These are phyloP conservation scores for Aleurites moluccanus DNA, from an alignment of 441 rosid genomes.

Conservation along the genomic window DNA sequence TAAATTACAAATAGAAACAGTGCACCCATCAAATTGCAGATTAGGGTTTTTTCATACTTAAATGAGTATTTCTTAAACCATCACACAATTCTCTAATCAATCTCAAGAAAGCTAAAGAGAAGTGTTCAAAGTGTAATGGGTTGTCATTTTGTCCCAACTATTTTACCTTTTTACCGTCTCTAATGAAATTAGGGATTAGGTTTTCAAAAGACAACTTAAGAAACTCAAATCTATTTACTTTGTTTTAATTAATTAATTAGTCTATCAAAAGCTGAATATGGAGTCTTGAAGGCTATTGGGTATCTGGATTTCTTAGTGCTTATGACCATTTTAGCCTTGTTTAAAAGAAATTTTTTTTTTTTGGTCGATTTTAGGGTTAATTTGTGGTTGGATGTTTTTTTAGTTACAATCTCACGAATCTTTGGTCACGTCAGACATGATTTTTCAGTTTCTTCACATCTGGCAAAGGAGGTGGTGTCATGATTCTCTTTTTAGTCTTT, in stretches of 20 bases:
- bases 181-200: conserved; percentile 26
- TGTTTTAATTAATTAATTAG: conserved; percentile 21
- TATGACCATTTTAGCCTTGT: conserved; percentile 1
- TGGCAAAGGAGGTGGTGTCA: conserved; percentile 46
- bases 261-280: background rate
- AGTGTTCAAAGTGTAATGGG: background rate
- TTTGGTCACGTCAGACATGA: conserved; percentile 69
- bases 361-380: conserved; percentile 25
- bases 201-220: conserved; percentile 18
- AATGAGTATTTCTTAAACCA: conserved; percentile 11
- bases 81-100: conserved; percentile 1
- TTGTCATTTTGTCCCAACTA: background rate
- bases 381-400: conserved; percentile 32
- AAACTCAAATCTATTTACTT: conserved; percentile 17
- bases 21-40: background rate
- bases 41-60: conserved; percentile 15
- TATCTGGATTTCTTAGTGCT: background rate
- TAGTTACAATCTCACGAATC: conserved; percentile 45
- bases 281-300: background rate
- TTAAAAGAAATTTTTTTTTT: background rate
- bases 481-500: conserved; percentile 27
- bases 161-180: no score
- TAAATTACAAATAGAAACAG: conserved; percentile 10
- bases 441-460: conserved; percentile 44
- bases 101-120: conserved; percentile 24